Conservation (phyloP, 1,284 basidiomycete genomes). For the Rhodotorula glutinis region DNA sequence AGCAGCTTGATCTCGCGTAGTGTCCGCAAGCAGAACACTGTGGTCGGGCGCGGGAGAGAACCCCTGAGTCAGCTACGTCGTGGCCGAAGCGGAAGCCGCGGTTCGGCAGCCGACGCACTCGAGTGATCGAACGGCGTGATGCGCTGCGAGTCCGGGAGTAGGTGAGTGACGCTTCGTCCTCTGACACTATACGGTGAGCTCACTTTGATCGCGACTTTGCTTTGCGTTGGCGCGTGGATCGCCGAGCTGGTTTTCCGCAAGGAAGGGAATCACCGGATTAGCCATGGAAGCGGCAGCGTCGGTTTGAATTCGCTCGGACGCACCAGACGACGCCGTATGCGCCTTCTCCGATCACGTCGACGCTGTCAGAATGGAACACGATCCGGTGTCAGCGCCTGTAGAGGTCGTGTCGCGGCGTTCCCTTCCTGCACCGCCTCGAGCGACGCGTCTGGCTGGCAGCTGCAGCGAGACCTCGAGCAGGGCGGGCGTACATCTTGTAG, state of each 20-base stretch:
- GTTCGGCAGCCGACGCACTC: conserved; percentile 55
- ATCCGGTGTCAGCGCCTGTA: background rate
- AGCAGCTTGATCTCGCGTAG: conserved; percentile 86
- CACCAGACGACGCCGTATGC: conserved; percentile 74
- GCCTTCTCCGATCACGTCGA: conserved; percentile 87
- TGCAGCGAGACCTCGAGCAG: no score
- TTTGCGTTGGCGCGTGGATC: conserved; percentile 37
- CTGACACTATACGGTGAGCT: background rate
- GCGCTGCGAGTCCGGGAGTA: conserved; percentile 63
- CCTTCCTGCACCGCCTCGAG: background rate
- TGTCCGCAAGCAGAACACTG: conserved; percentile 66
- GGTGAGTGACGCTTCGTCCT: background rate
- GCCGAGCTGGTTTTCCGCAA: conserved; percentile 32
- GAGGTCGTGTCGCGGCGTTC: background rate
- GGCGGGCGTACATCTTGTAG: conserved; percentile 37
- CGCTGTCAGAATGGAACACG: conserved; percentile 4
- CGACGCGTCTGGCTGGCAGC: background rate
- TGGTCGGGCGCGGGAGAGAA: background rate
- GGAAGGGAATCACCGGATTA: background rate
- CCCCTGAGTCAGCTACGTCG: background rate
- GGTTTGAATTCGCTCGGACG: conserved; percentile 21
- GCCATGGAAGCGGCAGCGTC: background rate
- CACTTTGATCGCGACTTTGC: conserved; percentile 44
- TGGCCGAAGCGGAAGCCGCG: background rate
- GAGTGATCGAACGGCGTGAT: conserved; percentile 83